Percentiles rank a stretch among this genome's conserved stretches.
Evolutionary conservation across 306 rosid species (phyloP).

Genomic region (Calophaca sinica): DNA sequence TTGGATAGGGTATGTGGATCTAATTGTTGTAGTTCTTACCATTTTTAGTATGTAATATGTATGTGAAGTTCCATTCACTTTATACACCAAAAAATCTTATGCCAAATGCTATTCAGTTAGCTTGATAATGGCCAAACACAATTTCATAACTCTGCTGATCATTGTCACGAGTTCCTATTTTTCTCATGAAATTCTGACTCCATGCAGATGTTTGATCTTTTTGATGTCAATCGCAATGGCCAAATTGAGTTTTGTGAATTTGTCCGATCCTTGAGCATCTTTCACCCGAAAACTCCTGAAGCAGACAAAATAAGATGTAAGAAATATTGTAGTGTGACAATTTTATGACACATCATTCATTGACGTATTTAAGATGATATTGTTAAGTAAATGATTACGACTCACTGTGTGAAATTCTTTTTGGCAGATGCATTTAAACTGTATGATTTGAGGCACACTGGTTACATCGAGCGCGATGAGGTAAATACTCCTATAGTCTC

Average conservation of each 20-base stretch:
- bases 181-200: neutral
- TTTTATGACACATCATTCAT: constrained; percentile 9
- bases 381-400: neutral
- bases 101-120: too few species aligned
- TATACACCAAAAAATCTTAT: too few species aligned
- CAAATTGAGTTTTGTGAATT: constrained; percentile 45
- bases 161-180: neutral
- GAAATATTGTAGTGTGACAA: constrained; percentile 12
- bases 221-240: constrained; percentile 45
- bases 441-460: constrained; percentile 47
- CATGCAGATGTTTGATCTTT: constrained; percentile 46
- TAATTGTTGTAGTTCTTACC: constrained; percentile 9
- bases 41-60: neutral
- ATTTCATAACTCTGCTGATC: too few species aligned
- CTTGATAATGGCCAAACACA: too few species aligned
- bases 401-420: neutral
- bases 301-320: constrained; percentile 43
- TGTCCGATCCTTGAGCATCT: constrained; percentile 43
- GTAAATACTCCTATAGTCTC: constrained; percentile 10
- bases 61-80: neutral
- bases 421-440: constrained; percentile 44
- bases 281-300: constrained; percentile 49
- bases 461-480: constrained; percentile 47
- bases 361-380: neutral
- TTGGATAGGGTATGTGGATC: constrained; percentile 42